These are phyloP conservation scores for Multifurca ochricompacta DNA, from an alignment of 768 basidiomycete genomes.

Conservation along the genomic window DNA sequence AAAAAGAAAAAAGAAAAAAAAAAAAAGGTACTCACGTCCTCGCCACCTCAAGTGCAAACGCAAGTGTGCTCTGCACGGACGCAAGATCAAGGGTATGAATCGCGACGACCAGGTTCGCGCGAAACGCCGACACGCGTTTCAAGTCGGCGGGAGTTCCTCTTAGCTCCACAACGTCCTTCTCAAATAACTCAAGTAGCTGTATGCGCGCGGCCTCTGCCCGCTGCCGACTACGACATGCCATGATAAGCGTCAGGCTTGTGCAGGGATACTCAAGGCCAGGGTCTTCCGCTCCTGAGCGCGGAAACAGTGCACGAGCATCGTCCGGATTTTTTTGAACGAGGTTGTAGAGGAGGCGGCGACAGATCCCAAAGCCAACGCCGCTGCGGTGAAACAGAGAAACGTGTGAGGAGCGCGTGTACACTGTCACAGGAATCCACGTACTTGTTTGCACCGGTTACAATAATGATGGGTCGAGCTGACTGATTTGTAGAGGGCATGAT, in stretches of 20 bases:
- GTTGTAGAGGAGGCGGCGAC: slow-evolving; percentile 67
- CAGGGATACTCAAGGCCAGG: slow-evolving; percentile 27
- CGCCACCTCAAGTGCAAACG: slow-evolving; percentile 48
- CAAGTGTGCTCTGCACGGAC: slow-evolving; percentile 48
- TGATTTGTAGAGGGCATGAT: not conserved
- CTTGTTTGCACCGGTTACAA: slow-evolving; percentile 34
- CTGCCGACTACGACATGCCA: slow-evolving; percentile 68
- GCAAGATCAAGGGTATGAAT: slow-evolving; percentile 60
- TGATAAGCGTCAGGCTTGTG: slow-evolving; percentile 60
- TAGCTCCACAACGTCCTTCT: slow-evolving; percentile 41
- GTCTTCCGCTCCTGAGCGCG: slow-evolving; percentile 23
- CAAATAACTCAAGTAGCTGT: slow-evolving; percentile 46
- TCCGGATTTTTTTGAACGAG: slow-evolving; percentile 44
- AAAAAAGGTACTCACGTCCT: slow-evolving; percentile 38
- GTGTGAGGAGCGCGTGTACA: not conserved
- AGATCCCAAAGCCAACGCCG: slow-evolving; percentile 79
- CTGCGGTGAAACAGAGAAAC: slow-evolving; percentile 30
- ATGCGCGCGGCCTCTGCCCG: slow-evolving; percentile 55
- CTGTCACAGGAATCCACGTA: slow-evolving; percentile 13
- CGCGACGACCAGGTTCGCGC: slow-evolving; percentile 50
- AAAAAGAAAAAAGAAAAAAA: not conserved
- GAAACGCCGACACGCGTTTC: slow-evolving; percentile 50
- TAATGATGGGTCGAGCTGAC: slow-evolving; percentile 24
- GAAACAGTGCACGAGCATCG: slow-evolving; percentile 43
- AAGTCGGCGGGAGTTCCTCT: slow-evolving; percentile 34